Percentiles rank a stretch among this genome's conserved stretches.
Evolutionary conservation across 768 basidiomycete genomes (phyloP).

Genomic region (Leccinellum luteum): DNA sequence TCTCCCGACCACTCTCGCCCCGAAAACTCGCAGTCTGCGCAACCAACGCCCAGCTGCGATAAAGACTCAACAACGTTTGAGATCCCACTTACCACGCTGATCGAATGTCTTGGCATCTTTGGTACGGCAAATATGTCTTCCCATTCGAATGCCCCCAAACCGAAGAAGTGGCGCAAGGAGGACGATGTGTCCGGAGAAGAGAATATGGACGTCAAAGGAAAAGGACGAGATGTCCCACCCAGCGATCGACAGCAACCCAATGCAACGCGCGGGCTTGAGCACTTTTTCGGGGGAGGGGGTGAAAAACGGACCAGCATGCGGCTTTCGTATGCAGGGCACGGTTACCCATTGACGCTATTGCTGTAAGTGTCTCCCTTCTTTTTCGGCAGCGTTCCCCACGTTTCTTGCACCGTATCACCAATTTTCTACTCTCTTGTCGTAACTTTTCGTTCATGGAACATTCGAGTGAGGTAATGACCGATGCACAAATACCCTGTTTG

Average conservation of each 20-base stretch:
- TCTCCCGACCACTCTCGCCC: constrained; percentile 38
- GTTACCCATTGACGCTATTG: constrained; percentile 73
- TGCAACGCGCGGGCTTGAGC: constrained; percentile 44
- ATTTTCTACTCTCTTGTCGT: not conserved
- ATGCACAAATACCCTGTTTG: not conserved
- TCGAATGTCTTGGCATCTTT: constrained; percentile 93
- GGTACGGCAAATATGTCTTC: constrained; percentile 61
- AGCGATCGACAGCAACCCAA: constrained; percentile 19
- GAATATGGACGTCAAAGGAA: constrained; percentile 35
- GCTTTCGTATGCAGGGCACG: constrained; percentile 75
- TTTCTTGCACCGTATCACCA: not conserved
- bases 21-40: constrained; percentile 21
- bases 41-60: constrained; percentile 11
- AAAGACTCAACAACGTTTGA: constrained; percentile 56
- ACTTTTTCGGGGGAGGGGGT: constrained; percentile 47
- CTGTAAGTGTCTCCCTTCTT: constrained; percentile 51
- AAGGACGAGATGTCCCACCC: constrained; percentile 4
- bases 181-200: constrained; percentile 47
- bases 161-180: constrained; percentile 47
- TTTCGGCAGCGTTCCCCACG: not conserved
- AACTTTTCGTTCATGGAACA: not conserved
- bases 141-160: constrained; percentile 32
- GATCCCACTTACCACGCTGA: constrained; percentile 76
- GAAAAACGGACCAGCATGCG: constrained; percentile 82
- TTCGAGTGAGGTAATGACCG: constrained; percentile 4